These are phyloP conservation scores for Raddia distichophylla DNA, from an alignment of 176 grass and related monocot genomes.

Conservation along the genomic window DNA sequence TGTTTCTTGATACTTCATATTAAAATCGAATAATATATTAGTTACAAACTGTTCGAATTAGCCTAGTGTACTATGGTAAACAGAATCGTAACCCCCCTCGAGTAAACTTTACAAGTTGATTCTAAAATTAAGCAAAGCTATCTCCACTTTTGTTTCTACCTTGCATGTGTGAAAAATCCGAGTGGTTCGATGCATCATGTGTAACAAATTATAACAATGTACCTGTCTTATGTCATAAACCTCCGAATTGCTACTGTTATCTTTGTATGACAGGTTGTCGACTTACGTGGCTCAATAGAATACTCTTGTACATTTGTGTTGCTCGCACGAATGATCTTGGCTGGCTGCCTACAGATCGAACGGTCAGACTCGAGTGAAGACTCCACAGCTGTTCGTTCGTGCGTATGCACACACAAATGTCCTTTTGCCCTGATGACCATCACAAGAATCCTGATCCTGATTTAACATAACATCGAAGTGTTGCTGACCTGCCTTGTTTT, in stretches of 20 bases:
- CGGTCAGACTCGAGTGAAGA: no score
- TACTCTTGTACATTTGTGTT: neutral
- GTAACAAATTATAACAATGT: neutral
- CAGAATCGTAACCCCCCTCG: neutral
- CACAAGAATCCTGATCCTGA: neutral
- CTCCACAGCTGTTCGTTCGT: no score
- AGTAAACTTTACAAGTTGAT: neutral
- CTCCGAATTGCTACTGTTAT: neutral
- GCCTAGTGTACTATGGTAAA: neutral
- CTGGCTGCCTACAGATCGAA: no score
- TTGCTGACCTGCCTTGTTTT: neutral
- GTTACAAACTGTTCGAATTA: neutral
- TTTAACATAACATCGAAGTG: slow-evolving; percentile 7
- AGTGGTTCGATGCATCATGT: neutral
- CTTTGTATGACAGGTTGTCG: neutral
- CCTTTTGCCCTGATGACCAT: neutral
- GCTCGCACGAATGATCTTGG: no score
- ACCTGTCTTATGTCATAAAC: neutral
- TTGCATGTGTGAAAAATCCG: neutral
- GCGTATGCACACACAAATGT: no score
- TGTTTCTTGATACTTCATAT: slow-evolving; percentile 5
- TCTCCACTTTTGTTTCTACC: neutral
- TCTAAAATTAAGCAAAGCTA: neutral
- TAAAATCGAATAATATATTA: neutral
- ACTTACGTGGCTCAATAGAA: neutral